Evolutionary conservation across 73 alveolate genomes (phyloP).

Genomic region (Blepharisma japonicum): DNA sequence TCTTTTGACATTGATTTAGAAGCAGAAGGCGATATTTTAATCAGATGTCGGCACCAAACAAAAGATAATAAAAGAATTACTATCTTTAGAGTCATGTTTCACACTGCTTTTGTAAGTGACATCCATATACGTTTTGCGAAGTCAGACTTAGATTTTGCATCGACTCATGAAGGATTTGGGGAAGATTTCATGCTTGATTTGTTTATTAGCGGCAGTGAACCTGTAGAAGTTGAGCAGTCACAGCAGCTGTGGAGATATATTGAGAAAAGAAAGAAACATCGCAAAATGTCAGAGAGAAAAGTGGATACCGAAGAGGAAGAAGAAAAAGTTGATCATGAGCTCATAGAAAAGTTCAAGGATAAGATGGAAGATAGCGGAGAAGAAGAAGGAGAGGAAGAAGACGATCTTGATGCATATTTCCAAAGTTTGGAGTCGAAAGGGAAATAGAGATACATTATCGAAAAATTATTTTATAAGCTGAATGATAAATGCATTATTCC

Average conservation of each 20-base stretch:
- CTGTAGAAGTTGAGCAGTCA: too few species aligned
- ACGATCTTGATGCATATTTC: constrained; percentile 25
- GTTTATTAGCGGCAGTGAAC: neutral
- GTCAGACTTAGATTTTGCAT: neutral
- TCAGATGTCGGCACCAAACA: constrained; percentile 5
- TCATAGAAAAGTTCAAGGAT: neutral
- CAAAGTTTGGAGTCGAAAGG: neutral
- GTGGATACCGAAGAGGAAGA: constrained; percentile 11
- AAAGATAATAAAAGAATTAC: neutral
- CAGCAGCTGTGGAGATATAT: too few species aligned
- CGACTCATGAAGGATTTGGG: neutral
- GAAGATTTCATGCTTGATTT: neutral
- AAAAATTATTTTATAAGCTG: too few species aligned
- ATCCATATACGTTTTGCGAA: neutral
- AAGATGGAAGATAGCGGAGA: constrained; percentile 3
- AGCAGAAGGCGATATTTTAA: neutral
- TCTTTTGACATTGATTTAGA: constrained; percentile 18
- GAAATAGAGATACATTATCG: too few species aligned
- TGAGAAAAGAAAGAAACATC: too few species aligned
- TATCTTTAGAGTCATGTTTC: constrained; percentile 15
- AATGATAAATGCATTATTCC: too few species aligned
- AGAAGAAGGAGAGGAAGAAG: neutral
- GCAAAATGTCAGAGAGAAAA: neutral
- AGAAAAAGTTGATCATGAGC: constrained; percentile 7
- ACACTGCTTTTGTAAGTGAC: neutral